Base-by-base conservation (phyloP, 306 rosid species). In the Malus sieversii region DNA sequence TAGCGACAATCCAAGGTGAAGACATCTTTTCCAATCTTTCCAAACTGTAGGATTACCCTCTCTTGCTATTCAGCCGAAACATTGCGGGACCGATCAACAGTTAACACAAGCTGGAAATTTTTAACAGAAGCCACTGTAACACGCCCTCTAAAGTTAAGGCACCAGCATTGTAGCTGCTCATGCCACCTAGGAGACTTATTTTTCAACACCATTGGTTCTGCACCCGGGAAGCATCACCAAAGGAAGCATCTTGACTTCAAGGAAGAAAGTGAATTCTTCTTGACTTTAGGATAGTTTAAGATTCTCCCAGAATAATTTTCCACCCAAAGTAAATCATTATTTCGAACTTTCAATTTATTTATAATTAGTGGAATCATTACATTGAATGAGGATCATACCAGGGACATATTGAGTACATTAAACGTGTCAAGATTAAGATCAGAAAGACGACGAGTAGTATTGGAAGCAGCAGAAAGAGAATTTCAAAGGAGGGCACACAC, bases 101-200 rank as follows among this genome's bases (percentile, higher is more conserved):
- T 86, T 46, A 90, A 93, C 66, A 82, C 94, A 40, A 92, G 97
- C 79, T 94, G 98, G 71, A 94, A 92, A 83, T 92, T 94, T 85
- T 90, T 89, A n/a, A 89, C 97, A 12, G 98, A 93, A 14, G 98
- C 97, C 76, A 92, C 98, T 1, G 97, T 92, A 64, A 87, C 97
- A 20, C 97, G 90, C 27, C 97, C 96, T 69, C 85, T 86, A 86
- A 95, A 95, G 71, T 90, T 90, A 63, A 95, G 85, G 88, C 97
- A 92, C 97, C 96, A 95, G 78, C 95, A 90, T 38, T 89, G 97
- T 62, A 90, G 84, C 79, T 91, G 93, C 78, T 92, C 98, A 53
- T 94, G 97, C 96, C 97, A 94, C 83, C 96, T 80, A 53, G 94
- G 97, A 81, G 91, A 85, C 86, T 91, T 91, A 81, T 86, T 89